Evolutionary conservation across 208 protist genomes (phyloP).

Genomic region (Leishmania martiniquensis): DNA sequence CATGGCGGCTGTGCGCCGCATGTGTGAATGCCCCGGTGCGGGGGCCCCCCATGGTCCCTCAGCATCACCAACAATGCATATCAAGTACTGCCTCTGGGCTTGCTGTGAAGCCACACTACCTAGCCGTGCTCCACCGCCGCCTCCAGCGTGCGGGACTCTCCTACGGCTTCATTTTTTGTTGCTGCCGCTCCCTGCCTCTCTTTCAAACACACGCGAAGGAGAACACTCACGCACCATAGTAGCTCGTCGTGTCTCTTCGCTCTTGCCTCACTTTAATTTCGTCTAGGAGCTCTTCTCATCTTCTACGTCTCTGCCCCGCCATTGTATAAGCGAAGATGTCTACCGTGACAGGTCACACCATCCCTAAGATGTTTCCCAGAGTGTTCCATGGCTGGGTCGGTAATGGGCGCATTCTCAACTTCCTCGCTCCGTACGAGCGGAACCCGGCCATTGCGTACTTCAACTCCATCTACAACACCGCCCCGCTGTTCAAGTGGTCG

Average conservation of each 20-base stretch:
- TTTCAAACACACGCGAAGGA: no score
- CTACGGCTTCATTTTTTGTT: not conserved
- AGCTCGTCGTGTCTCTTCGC: not conserved
- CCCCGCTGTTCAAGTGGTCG: conserved; percentile 89
- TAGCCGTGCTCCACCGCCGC: not conserved
- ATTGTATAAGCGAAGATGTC: conserved; percentile 39
- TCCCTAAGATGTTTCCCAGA: conserved; percentile 83
- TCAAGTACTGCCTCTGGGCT: not conserved
- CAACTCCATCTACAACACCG: conserved; percentile 88
- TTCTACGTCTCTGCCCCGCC: not conserved
- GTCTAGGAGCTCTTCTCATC: not conserved
- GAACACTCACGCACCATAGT: not conserved
- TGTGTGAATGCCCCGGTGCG: not conserved
- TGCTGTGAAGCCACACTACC: not conserved
- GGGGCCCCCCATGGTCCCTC: not conserved
- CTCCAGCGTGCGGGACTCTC: not conserved
- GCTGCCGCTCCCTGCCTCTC: not conserved
- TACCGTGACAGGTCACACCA: conserved; percentile 45
- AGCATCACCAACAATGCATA: not conserved
- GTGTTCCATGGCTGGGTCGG: conserved; percentile 80
- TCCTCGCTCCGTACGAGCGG: conserved; percentile 75
- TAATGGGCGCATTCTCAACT: conserved; percentile 72
- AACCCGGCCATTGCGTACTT: conserved; percentile 71
- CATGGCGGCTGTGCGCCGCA: not conserved
- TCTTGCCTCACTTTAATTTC: not conserved